Evolutionary conservation across 352 stramenopile species (phyloP).

Genomic region (Phytophthora megakarya): DNA sequence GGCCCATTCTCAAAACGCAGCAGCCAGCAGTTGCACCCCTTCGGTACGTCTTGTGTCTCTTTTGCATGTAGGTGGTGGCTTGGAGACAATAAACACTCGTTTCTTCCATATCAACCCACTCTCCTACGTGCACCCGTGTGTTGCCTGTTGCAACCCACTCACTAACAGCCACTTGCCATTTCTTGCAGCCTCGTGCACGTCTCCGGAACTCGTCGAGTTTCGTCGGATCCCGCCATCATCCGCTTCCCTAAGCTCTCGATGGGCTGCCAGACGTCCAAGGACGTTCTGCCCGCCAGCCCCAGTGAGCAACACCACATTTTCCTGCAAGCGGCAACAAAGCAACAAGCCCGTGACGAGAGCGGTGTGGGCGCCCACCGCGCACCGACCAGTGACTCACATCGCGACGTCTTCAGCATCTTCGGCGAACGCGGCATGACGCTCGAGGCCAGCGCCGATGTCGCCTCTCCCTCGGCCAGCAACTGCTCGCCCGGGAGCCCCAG

Average conservation of each 20-base stretch:
- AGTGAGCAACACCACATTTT: slow-evolving; percentile 47
- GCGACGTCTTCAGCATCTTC: slow-evolving; percentile 89
- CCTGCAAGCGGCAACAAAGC: slow-evolving; percentile 50
- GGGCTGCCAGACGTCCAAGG: slow-evolving; percentile 68
- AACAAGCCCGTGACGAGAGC: slow-evolving; percentile 38
- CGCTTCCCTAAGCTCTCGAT: slow-evolving; percentile 47
- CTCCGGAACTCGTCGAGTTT: slow-evolving; percentile 35
- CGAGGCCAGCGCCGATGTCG: slow-evolving; percentile 32
- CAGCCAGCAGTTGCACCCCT: slow-evolving; percentile 12
- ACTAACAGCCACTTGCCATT: slow-evolving; percentile 9
- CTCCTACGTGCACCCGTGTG: not conserved
- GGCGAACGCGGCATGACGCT: slow-evolving; percentile 77
- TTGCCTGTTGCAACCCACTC: not conserved
- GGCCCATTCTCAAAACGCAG: not conserved
- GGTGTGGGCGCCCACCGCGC: slow-evolving; percentile 27
- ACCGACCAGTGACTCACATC: slow-evolving; percentile 46
- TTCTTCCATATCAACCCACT: slow-evolving; percentile 17
- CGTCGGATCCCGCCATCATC: slow-evolving; percentile 29
- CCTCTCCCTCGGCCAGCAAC: slow-evolving; percentile 33
- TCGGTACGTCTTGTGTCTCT: slow-evolving; percentile 26
- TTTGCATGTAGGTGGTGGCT: slow-evolving; percentile 7
- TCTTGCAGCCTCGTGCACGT: slow-evolving; percentile 21
- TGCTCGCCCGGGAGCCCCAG: slow-evolving; percentile 59
- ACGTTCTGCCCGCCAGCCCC: slow-evolving; percentile 43
- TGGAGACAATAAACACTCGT: slow-evolving; percentile 15